Evolutionary conservation across 2,329 filamentous ascomycete species (phyloP).

Genomic region (Sporothrix brasiliensis): DNA sequence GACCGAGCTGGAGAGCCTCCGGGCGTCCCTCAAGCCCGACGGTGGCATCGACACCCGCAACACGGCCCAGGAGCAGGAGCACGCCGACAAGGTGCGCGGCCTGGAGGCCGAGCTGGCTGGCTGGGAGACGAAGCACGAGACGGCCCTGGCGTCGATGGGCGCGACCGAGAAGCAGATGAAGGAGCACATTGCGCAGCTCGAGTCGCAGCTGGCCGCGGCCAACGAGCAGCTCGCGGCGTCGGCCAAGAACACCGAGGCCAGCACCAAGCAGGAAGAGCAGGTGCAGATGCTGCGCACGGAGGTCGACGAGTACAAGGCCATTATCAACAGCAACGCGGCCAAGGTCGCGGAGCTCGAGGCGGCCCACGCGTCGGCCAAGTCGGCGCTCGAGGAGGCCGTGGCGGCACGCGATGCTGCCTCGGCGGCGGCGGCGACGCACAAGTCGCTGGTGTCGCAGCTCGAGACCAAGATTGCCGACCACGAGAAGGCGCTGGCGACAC

Average conservation of each 20-base stretch:
- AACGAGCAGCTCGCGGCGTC: constrained; percentile 54
- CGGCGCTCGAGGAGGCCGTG: constrained; percentile 66
- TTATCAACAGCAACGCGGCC: constrained; percentile 67
- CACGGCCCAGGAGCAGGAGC: constrained; percentile 40
- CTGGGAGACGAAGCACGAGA: constrained; percentile 77
- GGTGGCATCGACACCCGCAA: constrained; percentile 28
- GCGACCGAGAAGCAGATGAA: constrained; percentile 72
- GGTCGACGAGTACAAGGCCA: constrained; percentile 77
- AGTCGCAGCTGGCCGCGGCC: constrained; percentile 59
- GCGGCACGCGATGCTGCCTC: constrained; percentile 56
- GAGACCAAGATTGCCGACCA: constrained; percentile 64
- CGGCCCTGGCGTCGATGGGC: constrained; percentile 70
- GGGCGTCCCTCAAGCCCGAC: constrained; percentile 53
- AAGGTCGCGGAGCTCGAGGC: constrained; percentile 76
- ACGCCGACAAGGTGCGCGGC: constrained; percentile 62
- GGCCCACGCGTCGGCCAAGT: constrained; percentile 66
- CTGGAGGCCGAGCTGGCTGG: constrained; percentile 71
- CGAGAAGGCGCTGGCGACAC: constrained; percentile 58
- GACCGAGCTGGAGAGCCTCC: constrained; percentile 70
- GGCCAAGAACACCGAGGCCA: constrained; percentile 37
- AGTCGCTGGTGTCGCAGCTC: constrained; percentile 55
- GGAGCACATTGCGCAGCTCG: constrained; percentile 72
- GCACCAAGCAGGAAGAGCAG: constrained; percentile 60
- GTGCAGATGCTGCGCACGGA: constrained; percentile 68
- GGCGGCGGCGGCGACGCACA: constrained; percentile 51